Percentiles rank a stretch among this genome's conserved stretches.
These are phyloP conservation scores for Quercus variabilis DNA, from an alignment of 306 rosid species.

Conservation along the genomic window DNA sequence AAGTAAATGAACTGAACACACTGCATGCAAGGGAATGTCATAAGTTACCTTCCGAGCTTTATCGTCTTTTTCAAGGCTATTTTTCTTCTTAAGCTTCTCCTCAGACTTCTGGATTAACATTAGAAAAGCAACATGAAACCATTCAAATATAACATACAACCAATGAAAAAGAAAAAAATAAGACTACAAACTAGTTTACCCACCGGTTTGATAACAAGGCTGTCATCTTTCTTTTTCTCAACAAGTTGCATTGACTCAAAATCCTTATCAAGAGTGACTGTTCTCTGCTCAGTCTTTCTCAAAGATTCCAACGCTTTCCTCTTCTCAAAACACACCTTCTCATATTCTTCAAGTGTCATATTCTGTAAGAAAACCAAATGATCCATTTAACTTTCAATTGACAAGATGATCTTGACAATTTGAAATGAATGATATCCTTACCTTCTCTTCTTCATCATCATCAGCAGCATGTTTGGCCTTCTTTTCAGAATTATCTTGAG, in stretches of 20 bases:
- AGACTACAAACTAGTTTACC: neutral
- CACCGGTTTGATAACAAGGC: neutral
- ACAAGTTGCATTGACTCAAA: neutral
- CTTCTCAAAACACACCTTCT: neutral
- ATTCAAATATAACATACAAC: neutral
- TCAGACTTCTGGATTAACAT: neutral
- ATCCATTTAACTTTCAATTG: neutral
- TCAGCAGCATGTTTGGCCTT: neutral
- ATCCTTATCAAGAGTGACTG: neutral
- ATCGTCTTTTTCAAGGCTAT: neutral
- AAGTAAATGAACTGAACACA: neutral
- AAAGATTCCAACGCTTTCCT: slow-evolving; percentile 1
- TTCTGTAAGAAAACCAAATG: neutral
- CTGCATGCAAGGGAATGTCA: neutral
- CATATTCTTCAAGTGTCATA: neutral
- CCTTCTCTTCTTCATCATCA: neutral
- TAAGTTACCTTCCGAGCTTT: neutral
- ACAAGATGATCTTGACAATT: neutral
- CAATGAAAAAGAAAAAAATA: neutral
- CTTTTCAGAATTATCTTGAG: neutral
- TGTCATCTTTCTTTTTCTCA: neutral
- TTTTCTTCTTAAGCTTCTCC: slow-evolving; percentile 5
- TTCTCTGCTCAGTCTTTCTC: neutral
- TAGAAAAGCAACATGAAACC: neutral
- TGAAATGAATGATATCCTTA: neutral